A percentile compares a stretch with the other conserved stretches of the same genome.
These are phyloP conservation scores for Trichoderma sp. DNA, from an alignment of 2,329 filamentous ascomycete genomes.

Conservation along the genomic window DNA sequence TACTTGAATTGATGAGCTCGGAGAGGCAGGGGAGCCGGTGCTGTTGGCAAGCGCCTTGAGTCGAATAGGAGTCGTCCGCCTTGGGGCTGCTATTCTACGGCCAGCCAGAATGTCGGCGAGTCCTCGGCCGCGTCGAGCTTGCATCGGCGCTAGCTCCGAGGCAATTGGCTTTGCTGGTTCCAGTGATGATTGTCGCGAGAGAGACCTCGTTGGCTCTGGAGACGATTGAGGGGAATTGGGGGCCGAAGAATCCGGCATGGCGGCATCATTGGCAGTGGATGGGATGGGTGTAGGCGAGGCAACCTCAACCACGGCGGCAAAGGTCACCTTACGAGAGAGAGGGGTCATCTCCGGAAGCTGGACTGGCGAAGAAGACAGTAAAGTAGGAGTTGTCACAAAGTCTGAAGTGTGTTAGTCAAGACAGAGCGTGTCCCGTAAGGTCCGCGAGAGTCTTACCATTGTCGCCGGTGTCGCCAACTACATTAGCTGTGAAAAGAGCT, in stretches of 20 bases:
- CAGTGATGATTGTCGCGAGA: constrained; percentile 47
- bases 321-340: constrained; percentile 81
- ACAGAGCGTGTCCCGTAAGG: constrained; percentile 27
- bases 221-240: constrained; percentile 49
- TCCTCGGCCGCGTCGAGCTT: constrained; percentile 27
- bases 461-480: constrained; percentile 39
- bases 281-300: constrained; percentile 70
- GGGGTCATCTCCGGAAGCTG: constrained; percentile 75
- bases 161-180: constrained; percentile 53
- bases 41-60: constrained; percentile 75
- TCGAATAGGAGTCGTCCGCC: constrained; percentile 73
- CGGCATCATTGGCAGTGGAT: constrained; percentile 50
- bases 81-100: constrained; percentile 66
- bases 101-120: constrained; percentile 44
- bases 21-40: constrained; percentile 61
- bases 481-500: constrained; percentile 45
- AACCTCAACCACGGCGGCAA: constrained; percentile 64
- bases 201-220: constrained; percentile 51
- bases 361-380: constrained; percentile 79
- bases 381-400: constrained; percentile 78
- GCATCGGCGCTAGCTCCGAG: constrained; percentile 52
- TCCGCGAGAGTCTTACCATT: constrained; percentile 36
- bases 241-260: constrained; percentile 60
- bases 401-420: constrained; percentile 47
- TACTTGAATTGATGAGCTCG: constrained; percentile 75